Evolutionary conservation across 2,329 filamentous ascomycete genomes (phyloP).

Genomic region (Periconia sp.): DNA sequence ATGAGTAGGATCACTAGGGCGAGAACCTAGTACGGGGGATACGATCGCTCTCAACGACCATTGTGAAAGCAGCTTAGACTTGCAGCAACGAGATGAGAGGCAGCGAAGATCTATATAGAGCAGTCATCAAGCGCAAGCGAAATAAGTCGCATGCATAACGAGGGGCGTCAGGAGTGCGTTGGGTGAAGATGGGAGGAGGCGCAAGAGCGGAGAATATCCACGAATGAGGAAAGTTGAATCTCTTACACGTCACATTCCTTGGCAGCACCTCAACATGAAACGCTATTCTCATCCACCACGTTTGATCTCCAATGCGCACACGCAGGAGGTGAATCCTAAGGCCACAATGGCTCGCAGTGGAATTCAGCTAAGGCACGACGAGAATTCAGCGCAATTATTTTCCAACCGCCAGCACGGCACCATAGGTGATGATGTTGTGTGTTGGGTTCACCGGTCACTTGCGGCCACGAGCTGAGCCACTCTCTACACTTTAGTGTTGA

Average conservation of each 20-base stretch:
- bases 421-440: background rate
- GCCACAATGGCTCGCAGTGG: background rate
- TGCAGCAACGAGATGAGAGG: constrained; percentile 3
- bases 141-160: background rate
- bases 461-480: constrained; percentile 3
- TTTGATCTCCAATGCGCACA: constrained; percentile 6
- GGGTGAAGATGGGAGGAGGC: background rate
- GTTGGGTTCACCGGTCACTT: background rate
- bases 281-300: constrained; percentile 7
- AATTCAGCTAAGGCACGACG: background rate
- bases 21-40: background rate
- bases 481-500: background rate
- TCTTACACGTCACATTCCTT: background rate
- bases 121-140: too few species aligned
- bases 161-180: background rate
- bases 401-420: constrained; percentile 7
- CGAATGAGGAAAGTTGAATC: constrained; percentile 6
- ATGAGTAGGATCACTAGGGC: background rate
- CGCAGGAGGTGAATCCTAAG: constrained; percentile 4
- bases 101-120: background rate
- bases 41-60: background rate
- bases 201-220: constrained; percentile 1
- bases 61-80: background rate
- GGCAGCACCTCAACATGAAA: constrained; percentile 12
- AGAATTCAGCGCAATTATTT: background rate